Percentiles rank a stretch among this genome's conserved stretches.
Evolutionary conservation across 1,284 basidiomycete genomes (phyloP).

Genomic region (Boletus mariae): DNA sequence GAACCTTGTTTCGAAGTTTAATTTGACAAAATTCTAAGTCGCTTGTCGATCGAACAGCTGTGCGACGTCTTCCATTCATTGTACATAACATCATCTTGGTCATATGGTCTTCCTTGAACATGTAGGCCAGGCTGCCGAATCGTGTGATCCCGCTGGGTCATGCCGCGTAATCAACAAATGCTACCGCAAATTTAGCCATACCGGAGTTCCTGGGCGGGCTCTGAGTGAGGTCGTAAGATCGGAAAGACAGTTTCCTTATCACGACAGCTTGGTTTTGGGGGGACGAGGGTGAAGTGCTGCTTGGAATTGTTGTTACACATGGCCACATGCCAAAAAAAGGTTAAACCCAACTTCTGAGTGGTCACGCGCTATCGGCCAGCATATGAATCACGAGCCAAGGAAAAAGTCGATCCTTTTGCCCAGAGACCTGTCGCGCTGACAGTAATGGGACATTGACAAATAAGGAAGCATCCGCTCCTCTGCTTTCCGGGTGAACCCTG

Average conservation of each 20-base stretch:
- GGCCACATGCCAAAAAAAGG: constrained; percentile 1
- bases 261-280: not conserved
- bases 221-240: too few relatives aligned
- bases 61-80: not conserved
- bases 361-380: not conserved
- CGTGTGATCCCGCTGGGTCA: not conserved
- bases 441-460: not conserved
- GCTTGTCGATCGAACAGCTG: not conserved
- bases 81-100: not conserved
- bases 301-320: not conserved
- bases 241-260: not conserved
- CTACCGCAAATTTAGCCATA: not conserved
- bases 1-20: too few relatives aligned
- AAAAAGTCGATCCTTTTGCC: not conserved
- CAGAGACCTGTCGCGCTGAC: not conserved
- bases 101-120: not conserved
- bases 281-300: not conserved
- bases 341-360: not conserved
- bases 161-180: not conserved
- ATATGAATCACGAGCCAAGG: not conserved
- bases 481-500: not conserved
- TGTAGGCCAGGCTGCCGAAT: not conserved
- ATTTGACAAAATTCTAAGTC: not conserved
- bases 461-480: constrained; percentile 11
- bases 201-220: not conserved